phyloP scores from a whole-genome alignment of 352 stramenopile species.

The Phytophthora melonis region DNA sequence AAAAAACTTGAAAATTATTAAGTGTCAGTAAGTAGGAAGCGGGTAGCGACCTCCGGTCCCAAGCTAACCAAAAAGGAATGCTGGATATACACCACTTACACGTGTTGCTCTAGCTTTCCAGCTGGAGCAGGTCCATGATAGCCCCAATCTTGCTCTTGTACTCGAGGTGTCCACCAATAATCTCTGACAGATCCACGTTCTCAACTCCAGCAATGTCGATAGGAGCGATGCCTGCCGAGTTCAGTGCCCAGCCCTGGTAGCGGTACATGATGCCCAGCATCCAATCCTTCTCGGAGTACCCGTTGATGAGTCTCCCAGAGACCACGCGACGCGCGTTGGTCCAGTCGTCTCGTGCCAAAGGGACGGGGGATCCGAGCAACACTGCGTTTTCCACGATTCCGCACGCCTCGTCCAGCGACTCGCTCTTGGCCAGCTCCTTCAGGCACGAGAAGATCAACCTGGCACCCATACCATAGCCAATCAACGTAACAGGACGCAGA shows the following conservation, averaged over 20 bases:
- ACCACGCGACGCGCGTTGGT: slow-evolving; percentile 72
- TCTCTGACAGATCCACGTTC: slow-evolving; percentile 84
- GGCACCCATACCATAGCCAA: slow-evolving; percentile 92
- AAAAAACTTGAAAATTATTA: not conserved
- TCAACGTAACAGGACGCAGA: slow-evolving; percentile 86
- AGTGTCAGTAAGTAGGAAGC: not conserved
- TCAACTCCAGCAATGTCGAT: slow-evolving; percentile 78
- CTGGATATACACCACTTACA: not conserved
- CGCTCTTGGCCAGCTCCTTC: slow-evolving; percentile 80
- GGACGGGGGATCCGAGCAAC: slow-evolving; percentile 84
- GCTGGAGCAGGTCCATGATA: slow-evolving; percentile 80
- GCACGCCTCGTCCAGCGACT: slow-evolving; percentile 59
- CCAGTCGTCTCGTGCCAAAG: slow-evolving; percentile 72
- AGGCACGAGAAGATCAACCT: slow-evolving; percentile 91
- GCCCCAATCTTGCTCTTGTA: slow-evolving; percentile 91
- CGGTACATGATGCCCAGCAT: slow-evolving; percentile 94
- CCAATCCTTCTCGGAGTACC: slow-evolving; percentile 91
- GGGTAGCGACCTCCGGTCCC: not conserved
- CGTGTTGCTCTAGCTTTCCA: slow-evolving; percentile 55
- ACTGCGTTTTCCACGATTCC: slow-evolving; percentile 92
- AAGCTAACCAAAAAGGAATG: not conserved
- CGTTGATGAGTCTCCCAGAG: slow-evolving; percentile 90
- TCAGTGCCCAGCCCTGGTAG: slow-evolving; percentile 83
- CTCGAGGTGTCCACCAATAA: slow-evolving; percentile 86
- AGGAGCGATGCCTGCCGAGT: slow-evolving; percentile 77